Percentiles rank a stretch among this genome's conserved stretches.
phyloP scores from a whole-genome alignment of 441 rosid species.

The Gossypium aridum region DNA sequence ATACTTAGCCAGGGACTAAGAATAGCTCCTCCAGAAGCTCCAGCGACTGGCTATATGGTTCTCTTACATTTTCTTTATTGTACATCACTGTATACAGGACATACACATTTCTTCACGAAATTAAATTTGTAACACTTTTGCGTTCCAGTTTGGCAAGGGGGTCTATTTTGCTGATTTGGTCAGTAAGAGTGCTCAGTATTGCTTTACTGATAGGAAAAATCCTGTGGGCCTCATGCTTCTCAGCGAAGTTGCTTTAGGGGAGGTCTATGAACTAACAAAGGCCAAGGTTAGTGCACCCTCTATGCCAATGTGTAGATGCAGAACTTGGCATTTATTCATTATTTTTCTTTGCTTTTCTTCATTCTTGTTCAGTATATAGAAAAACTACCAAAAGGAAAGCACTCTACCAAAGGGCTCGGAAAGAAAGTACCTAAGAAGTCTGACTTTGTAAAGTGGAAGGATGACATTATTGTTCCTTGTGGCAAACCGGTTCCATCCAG shows the following conservation, averaged over 20 bases:
- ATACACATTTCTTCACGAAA: neutral
- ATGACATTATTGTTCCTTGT: constrained; percentile 79
- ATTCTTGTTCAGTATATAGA: constrained; percentile 55
- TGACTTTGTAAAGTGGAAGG: constrained; percentile 78
- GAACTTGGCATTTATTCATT: constrained; percentile 11
- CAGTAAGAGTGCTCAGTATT: constrained; percentile 98
- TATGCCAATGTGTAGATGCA: neutral
- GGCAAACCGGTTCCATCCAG: constrained; percentile 86
- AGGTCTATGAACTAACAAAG: constrained; percentile 67
- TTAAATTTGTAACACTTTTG: constrained; percentile 14
- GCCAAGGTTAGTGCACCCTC: constrained; percentile 54
- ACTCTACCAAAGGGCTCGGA: constrained; percentile 91
- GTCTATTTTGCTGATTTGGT: constrained; percentile 95
- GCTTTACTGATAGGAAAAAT: constrained; percentile 68
- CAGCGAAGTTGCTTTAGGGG: constrained; percentile 93
- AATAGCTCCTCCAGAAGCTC: constrained; percentile 99
- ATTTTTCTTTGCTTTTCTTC: constrained; percentile 2
- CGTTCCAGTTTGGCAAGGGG: constrained; percentile 90
- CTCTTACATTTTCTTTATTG: neutral
- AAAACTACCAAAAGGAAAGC: constrained; percentile 85
- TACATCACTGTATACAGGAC: neutral
- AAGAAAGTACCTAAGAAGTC: constrained; percentile 70
- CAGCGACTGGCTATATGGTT: constrained; percentile 98
- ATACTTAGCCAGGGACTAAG: constrained; percentile 96
- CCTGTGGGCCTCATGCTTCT: constrained; percentile 93